A percentile compares a stretch with the other conserved stretches of the same genome.
Conservation (phyloP, 83 land plant species). For the Isoetes engelmannii region DNA sequence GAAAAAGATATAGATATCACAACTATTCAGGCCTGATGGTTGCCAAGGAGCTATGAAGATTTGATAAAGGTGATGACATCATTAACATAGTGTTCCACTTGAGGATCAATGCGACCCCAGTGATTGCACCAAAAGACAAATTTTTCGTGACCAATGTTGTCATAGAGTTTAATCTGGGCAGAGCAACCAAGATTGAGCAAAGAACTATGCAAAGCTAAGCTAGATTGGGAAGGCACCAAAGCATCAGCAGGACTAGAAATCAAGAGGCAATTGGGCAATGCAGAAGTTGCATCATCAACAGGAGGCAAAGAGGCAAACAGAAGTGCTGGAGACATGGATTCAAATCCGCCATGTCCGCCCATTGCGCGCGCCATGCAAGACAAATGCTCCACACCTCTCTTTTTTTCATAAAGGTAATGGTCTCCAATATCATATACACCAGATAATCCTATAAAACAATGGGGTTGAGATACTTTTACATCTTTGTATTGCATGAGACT, state of each 20-base stretch:
- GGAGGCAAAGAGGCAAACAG: slow-evolving; percentile 12
- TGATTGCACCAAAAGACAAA: too few species aligned
- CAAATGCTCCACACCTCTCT: slow-evolving; percentile 21
- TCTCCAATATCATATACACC: slow-evolving; percentile 31
- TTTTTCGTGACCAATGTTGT: too few species aligned
- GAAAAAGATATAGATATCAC: too few species aligned
- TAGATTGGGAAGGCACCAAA: neutral
- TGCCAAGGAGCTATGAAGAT: too few species aligned
- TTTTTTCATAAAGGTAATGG: slow-evolving; percentile 21
- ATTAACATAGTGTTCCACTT: too few species aligned
- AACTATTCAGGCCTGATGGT: too few species aligned
- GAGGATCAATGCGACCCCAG: too few species aligned
- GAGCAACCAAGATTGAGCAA: neutral
- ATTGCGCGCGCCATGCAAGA: slow-evolving; percentile 29
- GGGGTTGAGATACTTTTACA: slow-evolving; percentile 5
- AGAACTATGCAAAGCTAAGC: neutral
- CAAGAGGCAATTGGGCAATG: neutral
- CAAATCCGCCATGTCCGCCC: slow-evolving; percentile 14
- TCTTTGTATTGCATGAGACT: neutral
- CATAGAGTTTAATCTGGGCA: too few species aligned
- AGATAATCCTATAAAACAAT: slow-evolving; percentile 20
- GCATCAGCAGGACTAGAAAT: neutral
- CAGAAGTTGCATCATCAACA: neutral
- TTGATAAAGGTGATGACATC: too few species aligned
- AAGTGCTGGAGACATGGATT: slow-evolving; percentile 24